Evolutionary conservation across 2,329 filamentous ascomycete species (phyloP).

Genomic region (Ceratocystis eucalypticola): DNA sequence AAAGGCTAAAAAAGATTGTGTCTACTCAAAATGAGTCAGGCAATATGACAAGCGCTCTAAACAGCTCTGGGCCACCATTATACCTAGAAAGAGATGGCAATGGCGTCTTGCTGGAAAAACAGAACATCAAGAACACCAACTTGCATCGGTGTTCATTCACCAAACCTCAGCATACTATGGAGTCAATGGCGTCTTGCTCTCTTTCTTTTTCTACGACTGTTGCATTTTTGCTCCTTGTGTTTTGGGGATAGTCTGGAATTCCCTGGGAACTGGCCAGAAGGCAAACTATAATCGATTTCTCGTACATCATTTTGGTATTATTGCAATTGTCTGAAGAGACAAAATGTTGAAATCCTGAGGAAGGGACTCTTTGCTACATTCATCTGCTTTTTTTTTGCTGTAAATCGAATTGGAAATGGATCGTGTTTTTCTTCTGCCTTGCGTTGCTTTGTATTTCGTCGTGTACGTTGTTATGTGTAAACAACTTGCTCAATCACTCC

Average conservation of each 20-base stretch:
- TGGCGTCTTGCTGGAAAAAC: neutral
- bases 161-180: neutral
- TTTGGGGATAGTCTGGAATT: neutral
- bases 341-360: too few relatives aligned
- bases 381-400: too few relatives aligned
- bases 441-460: too few relatives aligned
- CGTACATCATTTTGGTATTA: neutral
- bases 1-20: neutral
- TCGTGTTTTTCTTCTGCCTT: too few relatives aligned
- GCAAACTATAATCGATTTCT: too few relatives aligned
- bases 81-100: neutral
- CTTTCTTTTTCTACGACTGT: neutral
- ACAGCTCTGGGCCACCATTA: neutral
- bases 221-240: neutral
- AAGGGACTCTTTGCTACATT: too few relatives aligned
- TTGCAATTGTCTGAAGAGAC: neutral
- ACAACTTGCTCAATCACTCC: too few relatives aligned
- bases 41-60: neutral
- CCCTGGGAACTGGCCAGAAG: neutral
- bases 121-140: constrained; percentile 1
- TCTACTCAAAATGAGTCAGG: too few relatives aligned
- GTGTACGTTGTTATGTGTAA: too few relatives aligned
- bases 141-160: neutral
- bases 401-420: too few relatives aligned
- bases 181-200: neutral